Base-by-base conservation (phyloP, 2,329 filamentous ascomycete genomes). In the Fusarium pininemorale region DNA sequence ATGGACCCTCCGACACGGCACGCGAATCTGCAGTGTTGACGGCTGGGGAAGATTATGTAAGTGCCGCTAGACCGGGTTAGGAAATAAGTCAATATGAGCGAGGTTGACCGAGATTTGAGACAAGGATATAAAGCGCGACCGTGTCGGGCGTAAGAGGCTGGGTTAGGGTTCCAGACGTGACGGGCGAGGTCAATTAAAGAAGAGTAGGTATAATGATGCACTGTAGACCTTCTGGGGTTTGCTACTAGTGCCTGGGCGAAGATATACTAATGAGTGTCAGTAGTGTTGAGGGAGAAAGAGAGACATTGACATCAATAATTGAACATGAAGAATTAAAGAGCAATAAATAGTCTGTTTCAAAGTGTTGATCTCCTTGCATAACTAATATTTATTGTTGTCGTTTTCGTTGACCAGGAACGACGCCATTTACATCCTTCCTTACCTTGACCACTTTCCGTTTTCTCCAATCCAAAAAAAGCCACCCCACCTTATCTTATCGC, bases 51-150 rank as follows among this genome's bases (percentile, higher is more conserved):
- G 14, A 28, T 64, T 71, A 64, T 37, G 39, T 63, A 64, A 74
- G 48, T 22, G 0, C 3, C 3, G 56, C 75, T 75, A 79, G 57
- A 26, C 75, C 22, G 0, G 2, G 64, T 71, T 4, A 39, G 63
- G 76, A 26, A 79, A 67, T 72, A 64, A 75, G 77, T 79, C 75
- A 79, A 79, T 77, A 79, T 51, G n/a, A 54, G 28, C 28, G 68
- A 63, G 63, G 71, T 72, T 72, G 71, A 59, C 51, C 32, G 63
- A 60, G 57, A 28, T 58, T 24, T 41, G 30, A 54, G 66, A 64
- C 42, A 57, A 55, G 45, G 54, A 63, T 55, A 45, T 54, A 54
- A 30, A 35, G 63, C 60, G 71, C 71, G 71, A 74, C 70, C 71
- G 71, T 68, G 71, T 72, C 20, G 47, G 53, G 59, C 41, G 16